Base-by-base conservation (phyloP, 1,284 basidiomycete species). In the Fomitopsis pinicola region DNA sequence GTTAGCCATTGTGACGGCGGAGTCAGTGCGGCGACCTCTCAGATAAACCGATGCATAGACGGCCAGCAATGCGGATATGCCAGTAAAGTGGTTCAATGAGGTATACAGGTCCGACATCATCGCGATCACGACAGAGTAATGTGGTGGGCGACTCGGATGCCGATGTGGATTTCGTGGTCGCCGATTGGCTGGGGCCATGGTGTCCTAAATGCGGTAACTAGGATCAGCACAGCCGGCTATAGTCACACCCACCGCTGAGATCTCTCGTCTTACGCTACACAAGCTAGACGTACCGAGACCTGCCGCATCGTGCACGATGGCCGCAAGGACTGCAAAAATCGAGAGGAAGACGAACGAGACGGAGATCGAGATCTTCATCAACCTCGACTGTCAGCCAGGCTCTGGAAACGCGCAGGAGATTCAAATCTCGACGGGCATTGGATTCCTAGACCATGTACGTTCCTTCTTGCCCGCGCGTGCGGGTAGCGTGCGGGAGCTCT, bases 391-490 rank as follows among this genome's bases (percentile, higher is more conserved):
- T 70, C 79, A 83, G 14, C 86, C 92, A 1, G 88, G 87, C 69
- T 78, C 82, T 5, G 79, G 72, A 46, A 71, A 71, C 61, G 65
- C 80, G 59, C 97, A 98, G 76, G 78, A 77, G 36, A 99, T 99
- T 72, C 81, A 91, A 54, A 82, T 99, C 63, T 89, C 88, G 42
- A 99, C 97, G 1, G 97, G 97, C 28, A 97, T 99, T 64, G 97
- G 97, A 12, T 99, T 99, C 77, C 82, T 99, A 28, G 97, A 99
- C 76, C 97, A 99, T 80, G 97, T 97, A 76, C 63, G 83, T 80
- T 45, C 38, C 36, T 35, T 52, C 19, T 46, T 59, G n/a, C 55
- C 30, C 45, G 17, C 15, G 35, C 58, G 40, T 17, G 40, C 15
- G 48, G 48, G 1, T 48, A 12, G 19, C 45, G 45, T 48, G 22